Evolutionary conservation across 306 rosid species (phyloP).

Genomic region (Casuarina glauca): DNA sequence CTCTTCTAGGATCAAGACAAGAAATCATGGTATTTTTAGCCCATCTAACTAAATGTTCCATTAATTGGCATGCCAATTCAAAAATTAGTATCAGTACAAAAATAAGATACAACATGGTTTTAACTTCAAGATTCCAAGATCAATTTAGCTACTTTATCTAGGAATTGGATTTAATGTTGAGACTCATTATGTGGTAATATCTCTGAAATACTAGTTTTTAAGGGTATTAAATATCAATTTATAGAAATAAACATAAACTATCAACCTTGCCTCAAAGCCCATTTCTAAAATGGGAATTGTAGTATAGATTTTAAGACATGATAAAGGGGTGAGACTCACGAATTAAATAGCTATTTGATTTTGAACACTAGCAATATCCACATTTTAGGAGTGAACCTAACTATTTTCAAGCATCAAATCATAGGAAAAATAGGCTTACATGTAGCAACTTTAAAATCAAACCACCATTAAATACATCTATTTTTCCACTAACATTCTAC

Average conservation of each 20-base stretch:
- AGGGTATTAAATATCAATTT: not conserved
- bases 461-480: constrained; percentile 7
- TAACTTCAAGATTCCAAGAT: not conserved
- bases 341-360: not conserved
- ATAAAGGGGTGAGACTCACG: not conserved
- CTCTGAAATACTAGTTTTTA: not conserved
- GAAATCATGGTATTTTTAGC: not conserved
- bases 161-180: not conserved
- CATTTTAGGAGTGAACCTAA: not conserved
- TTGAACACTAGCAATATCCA: not conserved
- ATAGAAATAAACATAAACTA: not conserved
- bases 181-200: not conserved
- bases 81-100: not conserved
- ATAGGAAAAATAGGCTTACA: not conserved
- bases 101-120: not conserved
- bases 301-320: not conserved
- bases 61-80: not conserved
- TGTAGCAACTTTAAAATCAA: not conserved
- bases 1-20: not conserved
- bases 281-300: not conserved
- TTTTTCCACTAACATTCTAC: constrained; percentile 30
- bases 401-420: not conserved
- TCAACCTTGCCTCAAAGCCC: not conserved
- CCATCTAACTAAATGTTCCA: not conserved
- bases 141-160: not conserved